These are phyloP conservation scores for Linum trigynum DNA, from an alignment of 345 rosid species.

Conservation along the genomic window DNA sequence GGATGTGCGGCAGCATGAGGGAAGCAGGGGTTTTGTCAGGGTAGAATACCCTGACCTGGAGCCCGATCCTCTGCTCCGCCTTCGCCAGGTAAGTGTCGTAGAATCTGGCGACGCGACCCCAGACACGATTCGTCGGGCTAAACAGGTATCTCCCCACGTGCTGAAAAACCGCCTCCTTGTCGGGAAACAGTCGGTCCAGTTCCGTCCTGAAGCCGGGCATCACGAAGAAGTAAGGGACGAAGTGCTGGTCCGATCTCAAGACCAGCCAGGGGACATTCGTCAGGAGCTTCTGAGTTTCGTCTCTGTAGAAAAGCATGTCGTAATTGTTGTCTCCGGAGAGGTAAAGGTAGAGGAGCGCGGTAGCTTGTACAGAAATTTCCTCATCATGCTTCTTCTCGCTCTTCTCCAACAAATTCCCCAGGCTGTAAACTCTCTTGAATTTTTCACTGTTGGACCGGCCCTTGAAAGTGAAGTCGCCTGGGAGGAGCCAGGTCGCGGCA, in stretches of 20 bases:
- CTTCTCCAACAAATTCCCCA: not conserved
- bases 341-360: constrained; percentile 8
- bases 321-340: constrained; percentile 1
- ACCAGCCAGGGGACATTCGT: constrained; percentile 15
- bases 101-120: constrained; percentile 18
- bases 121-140: constrained; percentile 19
- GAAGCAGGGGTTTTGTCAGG: not conserved
- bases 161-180: constrained; percentile 21
- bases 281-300: constrained; percentile 12
- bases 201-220: constrained; percentile 9
- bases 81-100: constrained; percentile 16
- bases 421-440: not conserved
- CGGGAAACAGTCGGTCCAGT: constrained; percentile 15
- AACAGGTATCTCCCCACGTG: constrained; percentile 22
- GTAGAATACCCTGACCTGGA: constrained; percentile 18
- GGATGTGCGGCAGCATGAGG: constrained; percentile 10
- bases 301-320: constrained; percentile 11
- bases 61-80: constrained; percentile 17
- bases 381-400: no score
- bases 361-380: not conserved
- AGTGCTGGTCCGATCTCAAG: constrained; percentile 20
- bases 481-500: constrained; percentile 15
- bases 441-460: not conserved
- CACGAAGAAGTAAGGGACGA: constrained; percentile 19
- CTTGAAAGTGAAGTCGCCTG: constrained; percentile 6